Percentiles rank a stretch among this genome's conserved stretches.
Conservation (phyloP, 768 basidiomycete genomes). For the Rhodosporidiobolus odoratus region DNA sequence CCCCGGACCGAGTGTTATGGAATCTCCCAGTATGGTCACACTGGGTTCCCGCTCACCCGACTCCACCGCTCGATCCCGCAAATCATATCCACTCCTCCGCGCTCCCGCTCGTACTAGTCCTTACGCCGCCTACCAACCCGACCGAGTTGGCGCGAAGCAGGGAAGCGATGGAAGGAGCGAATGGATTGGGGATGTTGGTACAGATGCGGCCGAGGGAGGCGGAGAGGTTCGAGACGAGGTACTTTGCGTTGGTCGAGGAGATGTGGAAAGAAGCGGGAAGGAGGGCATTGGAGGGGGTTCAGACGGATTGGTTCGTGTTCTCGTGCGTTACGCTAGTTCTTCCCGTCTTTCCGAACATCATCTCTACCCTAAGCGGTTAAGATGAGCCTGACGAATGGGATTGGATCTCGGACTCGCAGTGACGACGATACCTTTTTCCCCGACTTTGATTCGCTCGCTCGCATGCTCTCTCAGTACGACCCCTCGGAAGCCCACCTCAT, state of each 20-base stretch:
- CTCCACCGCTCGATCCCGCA: conserved; percentile 20
- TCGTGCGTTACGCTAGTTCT: conserved; percentile 32
- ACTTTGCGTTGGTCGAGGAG: conserved; percentile 36
- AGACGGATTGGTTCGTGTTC: conserved; percentile 38
- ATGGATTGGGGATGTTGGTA: conserved; percentile 27
- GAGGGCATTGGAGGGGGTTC: conserved; percentile 13
- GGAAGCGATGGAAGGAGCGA: conserved; percentile 35
- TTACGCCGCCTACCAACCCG: conserved; percentile 32
- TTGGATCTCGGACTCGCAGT: conserved; percentile 8
- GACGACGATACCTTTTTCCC: conserved; percentile 41
- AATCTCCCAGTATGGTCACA: conserved; percentile 40
- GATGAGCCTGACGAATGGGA: not conserved
- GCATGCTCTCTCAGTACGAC: conserved; percentile 19
- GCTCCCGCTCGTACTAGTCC: conserved; percentile 32
- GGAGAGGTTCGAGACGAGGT: conserved; percentile 38
- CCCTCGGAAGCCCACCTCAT: conserved; percentile 21
- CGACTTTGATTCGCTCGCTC: conserved; percentile 27
- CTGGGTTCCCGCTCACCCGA: conserved; percentile 15
- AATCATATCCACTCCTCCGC: not conserved
- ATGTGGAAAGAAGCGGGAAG: conserved; percentile 24
- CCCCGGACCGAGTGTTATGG: conserved; percentile 34
- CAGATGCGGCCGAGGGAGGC: conserved; percentile 21
- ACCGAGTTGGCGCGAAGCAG: conserved; percentile 21
- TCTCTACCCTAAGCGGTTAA: no score
- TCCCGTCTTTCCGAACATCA: not conserved